These are phyloP conservation scores for Chaetomium cochliodes DNA, from an alignment of 495 filamentous ascomycete species.

Conservation along the genomic window DNA sequence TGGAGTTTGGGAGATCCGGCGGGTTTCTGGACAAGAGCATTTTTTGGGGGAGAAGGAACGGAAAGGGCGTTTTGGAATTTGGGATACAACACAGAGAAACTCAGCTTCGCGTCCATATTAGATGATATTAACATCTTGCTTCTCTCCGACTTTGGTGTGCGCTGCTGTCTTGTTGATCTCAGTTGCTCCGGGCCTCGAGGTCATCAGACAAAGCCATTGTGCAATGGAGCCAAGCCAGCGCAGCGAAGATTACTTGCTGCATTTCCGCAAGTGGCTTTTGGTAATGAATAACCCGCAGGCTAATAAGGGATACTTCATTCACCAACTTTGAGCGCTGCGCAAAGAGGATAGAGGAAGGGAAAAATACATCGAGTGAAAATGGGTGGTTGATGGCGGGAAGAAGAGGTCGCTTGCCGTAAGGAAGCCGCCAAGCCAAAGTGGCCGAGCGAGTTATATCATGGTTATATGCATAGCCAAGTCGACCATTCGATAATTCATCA, in stretches of 20 bases:
- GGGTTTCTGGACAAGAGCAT: slow-evolving; percentile 20
- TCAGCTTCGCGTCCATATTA: background rate
- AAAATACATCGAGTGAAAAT: background rate
- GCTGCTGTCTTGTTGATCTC: background rate
- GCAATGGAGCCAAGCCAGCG: background rate
- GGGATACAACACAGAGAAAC: slow-evolving; percentile 2
- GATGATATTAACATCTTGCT: background rate
- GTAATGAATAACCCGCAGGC: background rate
- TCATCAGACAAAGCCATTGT: slow-evolving; percentile 11
- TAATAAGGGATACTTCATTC: background rate
- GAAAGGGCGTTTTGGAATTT: background rate
- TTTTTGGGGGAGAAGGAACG: background rate
- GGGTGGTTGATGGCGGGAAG: background rate
- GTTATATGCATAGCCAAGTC: background rate
- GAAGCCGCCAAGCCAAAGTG: background rate
- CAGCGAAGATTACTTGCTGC: background rate
- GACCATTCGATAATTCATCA: too few relatives aligned
- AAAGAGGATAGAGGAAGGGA: background rate
- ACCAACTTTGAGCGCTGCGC: background rate
- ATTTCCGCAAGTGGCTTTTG: background rate
- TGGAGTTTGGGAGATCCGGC: slow-evolving; percentile 2
- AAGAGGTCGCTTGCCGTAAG: background rate
- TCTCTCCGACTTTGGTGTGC: background rate
- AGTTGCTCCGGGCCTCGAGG: background rate
- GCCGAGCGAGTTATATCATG: background rate